These are phyloP conservation scores for Gossypium trilobum DNA, from an alignment of 441 rosid genomes.

Conservation along the genomic window DNA sequence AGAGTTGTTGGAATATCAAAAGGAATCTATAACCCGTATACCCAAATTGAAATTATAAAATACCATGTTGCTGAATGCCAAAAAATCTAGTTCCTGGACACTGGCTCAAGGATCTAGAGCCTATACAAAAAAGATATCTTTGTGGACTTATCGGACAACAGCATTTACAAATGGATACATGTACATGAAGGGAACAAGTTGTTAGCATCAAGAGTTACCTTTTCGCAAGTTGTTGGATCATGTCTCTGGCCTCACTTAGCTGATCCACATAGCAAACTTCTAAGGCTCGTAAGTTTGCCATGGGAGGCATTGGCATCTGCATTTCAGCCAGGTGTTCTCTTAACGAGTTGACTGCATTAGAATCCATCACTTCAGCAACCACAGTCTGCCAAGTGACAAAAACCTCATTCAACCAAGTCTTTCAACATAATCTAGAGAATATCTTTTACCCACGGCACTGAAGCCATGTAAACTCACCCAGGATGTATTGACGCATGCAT, in stretches of 20 bases:
- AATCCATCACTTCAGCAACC: conserved; percentile 38
- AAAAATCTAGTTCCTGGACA: neutral
- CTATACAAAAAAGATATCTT: neutral
- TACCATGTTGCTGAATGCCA: neutral
- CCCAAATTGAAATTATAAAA: neutral
- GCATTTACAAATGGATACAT: neutral
- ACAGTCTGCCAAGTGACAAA: conserved; percentile 40
- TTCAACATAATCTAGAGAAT: neutral
- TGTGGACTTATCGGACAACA: neutral
- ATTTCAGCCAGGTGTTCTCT: conserved; percentile 34
- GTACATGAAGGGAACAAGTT: neutral
- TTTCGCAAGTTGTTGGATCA: conserved; percentile 34
- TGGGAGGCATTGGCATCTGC: conserved; percentile 28
- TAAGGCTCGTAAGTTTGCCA: conserved; percentile 54
- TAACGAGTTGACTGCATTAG: conserved; percentile 28
- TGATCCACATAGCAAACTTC: conserved; percentile 40
- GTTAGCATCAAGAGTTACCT: conserved; percentile 16
- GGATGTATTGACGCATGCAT: conserved; percentile 43
- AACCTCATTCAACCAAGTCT: conserved; percentile 6
- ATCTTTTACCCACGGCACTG: neutral
- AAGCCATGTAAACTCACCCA: conserved; percentile 48
- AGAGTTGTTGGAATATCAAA: neutral
- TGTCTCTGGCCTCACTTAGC: conserved; percentile 45
- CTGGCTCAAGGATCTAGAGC: neutral
- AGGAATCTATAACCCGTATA: neutral